Base-by-base conservation (phyloP, 192 early-diverging fungal species). In the Diversispora epigaea region DNA sequence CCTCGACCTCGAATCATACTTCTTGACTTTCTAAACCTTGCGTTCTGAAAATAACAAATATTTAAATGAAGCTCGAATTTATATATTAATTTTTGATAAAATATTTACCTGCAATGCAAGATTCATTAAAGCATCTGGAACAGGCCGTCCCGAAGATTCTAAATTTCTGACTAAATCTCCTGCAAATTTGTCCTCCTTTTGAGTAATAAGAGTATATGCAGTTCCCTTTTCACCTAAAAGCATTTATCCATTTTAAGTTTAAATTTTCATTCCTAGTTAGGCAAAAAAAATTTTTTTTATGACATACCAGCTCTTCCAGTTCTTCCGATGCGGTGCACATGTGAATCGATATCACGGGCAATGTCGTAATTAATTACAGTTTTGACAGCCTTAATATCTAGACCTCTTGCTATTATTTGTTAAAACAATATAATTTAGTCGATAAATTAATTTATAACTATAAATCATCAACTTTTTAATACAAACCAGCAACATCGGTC, bases 361-460 rank as follows among this genome's bases (percentile, higher is more conserved):
- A 89, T 79, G 75, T 94, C 93, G 78, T 89, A 94, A 80, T 94
- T 93, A 72, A 95, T 80, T 7, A 95, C 94, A 2, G 83, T 92
- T 40, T 86, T 83, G 15, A 95, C 82, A 0, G 82, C 63, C 61
- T 91, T 92, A 70, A 95, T 93, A 77, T 95, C 94, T 22, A 95
- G 82, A 50, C 94, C 94, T 47, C 94, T 84, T 9, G 91, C 92
- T 43, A 81, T 32, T 78, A 17, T 78, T n/a, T 12, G 12, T 49
- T 43, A 25, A 44, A 2, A 50, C 11, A 9, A 25, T 32, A 17
- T 4, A 77, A 49, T 22, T 65, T 14, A 63, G 46, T 7, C 12
- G 1, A 50, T 0, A 22, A 71, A 39, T 6, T 68, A 68, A 50
- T 50, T n/a, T 19, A 44, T 15, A 25, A 47, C 4, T 22, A 21